Base-by-base conservation (phyloP, 305 asterid genomes). In the Stenogyne calaminthoides region DNA sequence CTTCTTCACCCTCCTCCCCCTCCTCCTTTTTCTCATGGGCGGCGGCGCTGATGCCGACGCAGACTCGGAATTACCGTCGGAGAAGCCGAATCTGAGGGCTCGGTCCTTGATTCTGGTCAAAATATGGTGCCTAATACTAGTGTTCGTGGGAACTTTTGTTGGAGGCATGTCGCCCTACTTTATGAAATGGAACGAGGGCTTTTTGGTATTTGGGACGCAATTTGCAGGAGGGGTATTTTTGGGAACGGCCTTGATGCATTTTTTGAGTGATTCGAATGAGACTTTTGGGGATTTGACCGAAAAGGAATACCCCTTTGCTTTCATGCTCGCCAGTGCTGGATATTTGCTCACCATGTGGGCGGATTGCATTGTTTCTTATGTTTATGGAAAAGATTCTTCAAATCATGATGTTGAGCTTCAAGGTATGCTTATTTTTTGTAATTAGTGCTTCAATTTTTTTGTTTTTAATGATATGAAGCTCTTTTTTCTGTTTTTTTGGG, bases 151-250 rank as follows among this genome's bases (percentile, higher is more conserved):
- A 47, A 89, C 98, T 34, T 89, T 93, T 37, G 65, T 78, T 9
- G 98, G 97, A 14, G 97, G 97, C 47, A 86, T 91, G 72, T 93
- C 97, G 1, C 97, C 98, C 7, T 93, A 91, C 67, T 89, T 91
- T 78, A 64, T 91, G 84, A 89, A 86, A 49, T 89, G 96, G 98
- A 93, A 88, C 83, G 98, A 93, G 78, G 90, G 85, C 5, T 91
- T 93, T 67, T 81, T 93, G 80, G 80, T 89, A 4, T 16, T 87
- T 5, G 98, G 98, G 4, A 91, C 98, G 18, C 98, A 93, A 76
- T 93, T 93, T 52, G 97, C 98, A 2, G 98, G 97, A 67, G 98
- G 98, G 60, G 98, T 93, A 44, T 93, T 91, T 57, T 56, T 91
- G 65, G 98, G 95, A 40, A 91, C 97, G 2, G 88, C 98, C 32